A percentile compares a stretch with the other conserved stretches of the same genome.
These are phyloP conservation scores for Cyberlindnera japonica DNA, from an alignment of 805 yeast species.

Conservation along the genomic window DNA sequence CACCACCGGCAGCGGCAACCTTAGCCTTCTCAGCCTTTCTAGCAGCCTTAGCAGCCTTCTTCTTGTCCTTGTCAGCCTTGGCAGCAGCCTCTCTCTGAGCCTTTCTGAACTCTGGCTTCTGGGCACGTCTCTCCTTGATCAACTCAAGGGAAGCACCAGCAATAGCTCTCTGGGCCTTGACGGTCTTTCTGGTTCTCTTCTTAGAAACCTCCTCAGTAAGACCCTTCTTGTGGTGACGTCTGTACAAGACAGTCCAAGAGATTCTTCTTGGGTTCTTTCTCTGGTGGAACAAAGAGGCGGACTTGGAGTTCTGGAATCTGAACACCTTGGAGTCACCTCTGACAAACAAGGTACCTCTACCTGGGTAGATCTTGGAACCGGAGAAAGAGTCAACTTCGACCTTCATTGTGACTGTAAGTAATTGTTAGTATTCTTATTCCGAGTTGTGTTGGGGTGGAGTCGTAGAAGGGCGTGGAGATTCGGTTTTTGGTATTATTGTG, in stretches of 20 bases:
- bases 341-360: conserved; percentile 98
- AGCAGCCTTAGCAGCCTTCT: conserved; percentile 88
- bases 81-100: conserved; percentile 93
- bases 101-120: conserved; percentile 96
- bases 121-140: conserved; percentile 95
- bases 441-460: neutral
- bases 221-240: conserved; percentile 99
- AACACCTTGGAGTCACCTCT: conserved; percentile 99
- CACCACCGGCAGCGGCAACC: conserved; percentile 70
- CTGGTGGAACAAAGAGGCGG: conserved; percentile 97
- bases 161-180: conserved; percentile 98
- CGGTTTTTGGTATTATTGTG: too few relatives aligned
- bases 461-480: too few relatives aligned
- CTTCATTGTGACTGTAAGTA: conserved; percentile 64
- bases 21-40: conserved; percentile 94
- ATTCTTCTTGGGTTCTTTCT: conserved; percentile 99
- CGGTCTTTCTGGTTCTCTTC: conserved; percentile 96
- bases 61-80: conserved; percentile 78
- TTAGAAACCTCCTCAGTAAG: conserved; percentile 96
- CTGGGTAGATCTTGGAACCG: conserved; percentile 99
- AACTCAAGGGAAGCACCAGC: conserved; percentile 99
- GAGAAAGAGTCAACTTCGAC: conserved; percentile 99
- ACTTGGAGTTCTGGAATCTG: conserved; percentile 98
- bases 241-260: conserved; percentile 98
- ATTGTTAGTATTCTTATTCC: conserved; percentile 19